Base-by-base conservation (phyloP, 2,329 filamentous ascomycete species). In the Epicoccum sorghinum region DNA sequence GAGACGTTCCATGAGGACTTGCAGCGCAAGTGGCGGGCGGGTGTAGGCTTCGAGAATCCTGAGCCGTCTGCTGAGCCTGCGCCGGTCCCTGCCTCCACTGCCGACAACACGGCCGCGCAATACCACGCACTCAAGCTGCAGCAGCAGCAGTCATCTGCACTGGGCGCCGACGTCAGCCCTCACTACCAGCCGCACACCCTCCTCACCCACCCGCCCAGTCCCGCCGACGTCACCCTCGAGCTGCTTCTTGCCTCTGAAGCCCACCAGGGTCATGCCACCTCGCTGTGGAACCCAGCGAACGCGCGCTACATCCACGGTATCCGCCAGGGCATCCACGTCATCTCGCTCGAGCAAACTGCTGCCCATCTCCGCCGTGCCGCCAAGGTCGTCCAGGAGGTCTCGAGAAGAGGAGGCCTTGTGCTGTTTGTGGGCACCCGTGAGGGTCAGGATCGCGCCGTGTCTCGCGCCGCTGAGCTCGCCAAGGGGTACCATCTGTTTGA, bases 231-330 rank as follows among this genome's bases (percentile, higher is more conserved):
- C 57, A 93, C 92, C 42, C 86, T 99, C 55, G 93, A 97, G 79
- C 83, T 96, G 58, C 85, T 99, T 86, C 73, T 76, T 55, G 73
- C 73, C 47, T 73, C 73, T 6, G 70, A 75, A 59, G 72, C 73
- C 52, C 73, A 76, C 57, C 86, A 98, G 75, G 95, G 95, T 59
- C 95, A 99, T 78, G 85, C 90, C 68, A 93, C 89, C 0, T 90
- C 90, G 58, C 83, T 93, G 44, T 99, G 95, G 95, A 96, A 99
- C 77, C 93, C 95, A 9, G 88, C 86, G 47, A 99, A 98, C 79
- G 88, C 92, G 61, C 86, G 90, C 63, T 98, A 98, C 78, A 98
- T 99, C 73, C 93, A 90, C 73, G 95, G 95, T 66, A 85, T 96
- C 58, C 84, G 95, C 39, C 85, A 95, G 64, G 91, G 89, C 13